Conservation (phyloP, 805 yeast genomes). For the Brettanomyces bruxellensis region DNA sequence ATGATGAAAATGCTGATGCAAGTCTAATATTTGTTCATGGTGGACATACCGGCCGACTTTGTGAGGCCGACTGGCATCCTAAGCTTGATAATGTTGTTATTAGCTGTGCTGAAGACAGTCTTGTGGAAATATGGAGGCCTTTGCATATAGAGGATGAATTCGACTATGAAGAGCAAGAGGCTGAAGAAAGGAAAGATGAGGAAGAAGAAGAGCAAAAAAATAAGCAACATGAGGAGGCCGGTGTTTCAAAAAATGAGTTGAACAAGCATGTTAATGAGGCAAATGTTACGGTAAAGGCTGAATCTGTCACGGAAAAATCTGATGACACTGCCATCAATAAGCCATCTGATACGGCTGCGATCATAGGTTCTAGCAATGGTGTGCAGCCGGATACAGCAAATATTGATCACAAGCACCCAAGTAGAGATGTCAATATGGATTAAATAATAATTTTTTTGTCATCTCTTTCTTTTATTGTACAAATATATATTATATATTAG, state of each 20-base stretch:
- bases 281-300: background rate
- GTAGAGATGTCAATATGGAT: too few species aligned
- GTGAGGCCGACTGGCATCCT: constrained; percentile 65
- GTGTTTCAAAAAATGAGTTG: constrained; percentile 1
- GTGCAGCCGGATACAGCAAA: too few species aligned
- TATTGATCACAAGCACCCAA: too few species aligned
- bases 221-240: constrained; percentile 21
- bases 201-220: constrained; percentile 24
- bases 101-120: constrained; percentile 66
- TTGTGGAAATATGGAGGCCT: constrained; percentile 72
- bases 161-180: constrained; percentile 31
- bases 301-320: background rate
- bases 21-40: constrained; percentile 76
- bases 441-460: too few species aligned
- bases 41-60: constrained; percentile 68
- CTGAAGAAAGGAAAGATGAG: constrained; percentile 23
- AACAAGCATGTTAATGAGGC: background rate
- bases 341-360: too few species aligned
- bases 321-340: too few species aligned
- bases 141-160: constrained; percentile 35
- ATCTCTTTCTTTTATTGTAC: too few species aligned
- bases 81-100: constrained; percentile 46
- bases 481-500: too few species aligned
- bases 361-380: too few species aligned
- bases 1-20: constrained; percentile 57